Evolutionary conservation across 169 alveolate genomes (phyloP), one percentile per base, ranked within the genome.

Genomic region (Amoebophrya sp.): DNA sequence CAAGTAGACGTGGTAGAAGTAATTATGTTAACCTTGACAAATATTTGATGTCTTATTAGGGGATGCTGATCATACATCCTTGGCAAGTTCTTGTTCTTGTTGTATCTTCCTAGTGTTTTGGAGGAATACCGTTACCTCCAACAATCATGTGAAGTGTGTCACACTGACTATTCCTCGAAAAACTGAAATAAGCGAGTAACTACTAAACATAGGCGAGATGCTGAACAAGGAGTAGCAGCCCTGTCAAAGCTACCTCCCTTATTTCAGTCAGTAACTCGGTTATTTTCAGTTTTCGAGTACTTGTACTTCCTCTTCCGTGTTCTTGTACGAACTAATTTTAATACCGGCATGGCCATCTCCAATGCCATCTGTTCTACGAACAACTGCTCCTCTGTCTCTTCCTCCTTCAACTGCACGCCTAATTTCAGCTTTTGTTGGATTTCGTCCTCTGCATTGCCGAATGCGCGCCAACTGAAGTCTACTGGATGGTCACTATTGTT

Each of bases 391-490:
- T 65, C 83, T 1, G 83, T 65, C n/a, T 65, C 83, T 18, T 65
- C 83, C 33, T 96, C 94, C 54, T 95, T 94, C 53, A 97, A 95
- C 93, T 96, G 95, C 41, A 93, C 93, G 34, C 94, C 93, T 0
- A 97, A 95, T 93, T 90, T 90, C 41, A 41, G 41, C 78, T 41
- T 91, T 39, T 77, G 90, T 77, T 55, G 65, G 47, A n/a, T 29
- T 41, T 91, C 99, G 93, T 96, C 97, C 90, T 94, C 95, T 89
- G 95, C 97, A 40, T 96, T 95, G 41, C 96, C 97, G 94, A 96
- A 96, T 34, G 97, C 98, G 92, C 97, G 95, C 98, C 99, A 97
- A 41, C 96, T 96, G 92, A 96, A 96, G 92, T 97, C 99, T 38
- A 96, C 97, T 34, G 98, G 97, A 47, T 95, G 98, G 23, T 96